phyloP scores from a whole-genome alignment of 139 green algal species.

The Chlorella sp. region DNA sequence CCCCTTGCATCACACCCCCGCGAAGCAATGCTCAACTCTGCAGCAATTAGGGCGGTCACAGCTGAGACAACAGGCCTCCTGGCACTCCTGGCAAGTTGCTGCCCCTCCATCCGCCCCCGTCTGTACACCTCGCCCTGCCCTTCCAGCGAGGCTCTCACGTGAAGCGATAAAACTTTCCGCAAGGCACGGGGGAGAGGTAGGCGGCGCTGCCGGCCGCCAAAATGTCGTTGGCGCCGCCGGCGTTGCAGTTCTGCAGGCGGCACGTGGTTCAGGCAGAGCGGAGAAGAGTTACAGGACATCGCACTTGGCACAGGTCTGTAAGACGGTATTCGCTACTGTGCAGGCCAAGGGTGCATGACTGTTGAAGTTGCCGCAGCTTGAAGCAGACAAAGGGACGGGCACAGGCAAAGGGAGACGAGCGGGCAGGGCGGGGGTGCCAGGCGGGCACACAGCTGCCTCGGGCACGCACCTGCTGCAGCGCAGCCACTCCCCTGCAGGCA shows the following conservation, averaged over 20 bases:
- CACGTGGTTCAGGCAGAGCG: background rate
- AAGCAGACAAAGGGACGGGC: background rate
- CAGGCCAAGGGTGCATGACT: background rate
- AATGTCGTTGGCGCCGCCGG: background rate
- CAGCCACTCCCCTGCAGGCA: background rate
- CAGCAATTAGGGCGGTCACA: too few relatives aligned
- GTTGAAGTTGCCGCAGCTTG: background rate
- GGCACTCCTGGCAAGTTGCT: too few relatives aligned
- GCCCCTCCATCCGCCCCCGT: too few relatives aligned
- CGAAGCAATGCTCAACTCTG: too few relatives aligned
- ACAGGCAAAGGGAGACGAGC: background rate
- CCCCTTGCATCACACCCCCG: too few relatives aligned
- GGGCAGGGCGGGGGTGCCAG: too few relatives aligned
- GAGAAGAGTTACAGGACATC: too few relatives aligned
- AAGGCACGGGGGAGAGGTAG: slow-evolving; percentile 14
- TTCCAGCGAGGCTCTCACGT: background rate
- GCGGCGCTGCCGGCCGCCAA: slow-evolving; percentile 4
- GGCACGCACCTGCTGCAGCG: background rate
- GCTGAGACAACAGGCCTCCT: too few relatives aligned
- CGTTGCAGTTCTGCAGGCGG: background rate
- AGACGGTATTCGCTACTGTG: background rate
- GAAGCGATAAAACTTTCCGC: slow-evolving; percentile 29
- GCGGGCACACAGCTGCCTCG: background rate
- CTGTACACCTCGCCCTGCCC: background rate
- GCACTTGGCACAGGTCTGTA: too few relatives aligned